Evolutionary conservation across 2,329 filamentous ascomycete genomes (phyloP), one percentile per base, ranked within the genome.

Genomic region (Sclerotinia subarctica): DNA sequence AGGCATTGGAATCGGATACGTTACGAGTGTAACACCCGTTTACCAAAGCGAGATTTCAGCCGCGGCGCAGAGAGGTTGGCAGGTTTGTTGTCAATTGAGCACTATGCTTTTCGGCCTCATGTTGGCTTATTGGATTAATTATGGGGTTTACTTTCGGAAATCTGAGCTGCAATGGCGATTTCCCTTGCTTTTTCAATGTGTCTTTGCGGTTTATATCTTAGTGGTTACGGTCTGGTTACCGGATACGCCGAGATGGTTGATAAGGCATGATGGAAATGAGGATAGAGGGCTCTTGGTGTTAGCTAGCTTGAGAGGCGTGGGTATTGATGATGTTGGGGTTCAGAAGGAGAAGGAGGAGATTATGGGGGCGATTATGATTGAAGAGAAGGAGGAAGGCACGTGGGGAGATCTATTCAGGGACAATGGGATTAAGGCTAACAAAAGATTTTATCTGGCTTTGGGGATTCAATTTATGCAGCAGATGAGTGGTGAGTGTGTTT

Each of bases 251-350:
- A 90, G 94, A 81, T 98, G 94, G 94, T 86, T 98, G 10, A 83
- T 97, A 53, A 93, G 97, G 77, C 96, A 96, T 76, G 94, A 97
- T 75, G 91, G 96, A 75, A 94, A 97, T 76, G 94, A 97, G 78
- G 94, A 97, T 78, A 94, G 94, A 70, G 96, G 97, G 77, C 83
- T 97, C 11, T 96, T 97, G 76, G 94, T 94, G 75, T 76, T n/a
- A 74, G 77, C 79, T 24, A 72, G 79, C 24, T 49, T 64, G 53
- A 57, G 60, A n/a, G 54, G 67, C 5, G 32, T 11, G 44, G 26
- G 26, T 1, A 24, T 32, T 24, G 67, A 44, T 19, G 32, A 32
- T 53, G 3, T 26, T 26, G 46, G 49, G 42, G 66, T 68, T 19
- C 54, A 63, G 51, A 52, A 24, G 44, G 54, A 60, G 49, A 68